These are phyloP conservation scores for Hypoxylon sp. DNA, from an alignment of 2,329 filamentous ascomycete genomes.

Conservation along the genomic window DNA sequence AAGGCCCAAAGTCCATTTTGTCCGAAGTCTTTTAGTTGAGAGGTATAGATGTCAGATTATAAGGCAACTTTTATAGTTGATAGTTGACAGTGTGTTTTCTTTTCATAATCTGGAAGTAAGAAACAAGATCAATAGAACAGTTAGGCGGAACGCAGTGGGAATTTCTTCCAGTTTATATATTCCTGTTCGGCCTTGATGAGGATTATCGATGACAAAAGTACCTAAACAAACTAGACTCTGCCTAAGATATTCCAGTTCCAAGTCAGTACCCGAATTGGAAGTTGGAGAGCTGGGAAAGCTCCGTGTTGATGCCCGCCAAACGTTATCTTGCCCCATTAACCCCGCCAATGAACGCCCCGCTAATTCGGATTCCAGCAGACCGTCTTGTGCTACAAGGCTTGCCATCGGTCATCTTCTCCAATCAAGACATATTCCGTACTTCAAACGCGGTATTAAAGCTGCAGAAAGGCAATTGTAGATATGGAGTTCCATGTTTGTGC, in stretches of 20 bases:
- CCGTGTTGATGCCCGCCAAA: conserved; percentile 10
- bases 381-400: conserved; percentile 18
- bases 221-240: neutral
- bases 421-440: conserved; percentile 2
- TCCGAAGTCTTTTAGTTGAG: neutral
- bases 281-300: conserved; percentile 7
- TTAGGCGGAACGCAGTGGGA: neutral
- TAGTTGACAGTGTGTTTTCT: neutral
- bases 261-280: conserved; percentile 22
- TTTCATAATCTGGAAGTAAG: neutral
- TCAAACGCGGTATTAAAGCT: neutral
- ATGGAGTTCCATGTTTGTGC: conserved; percentile 8
- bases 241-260: neutral
- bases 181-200: neutral
- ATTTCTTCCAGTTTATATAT: conserved; percentile 13
- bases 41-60: neutral
- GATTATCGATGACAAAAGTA: conserved; percentile 2
- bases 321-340: conserved; percentile 22
- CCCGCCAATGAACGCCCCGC: conserved; percentile 17
- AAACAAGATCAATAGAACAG: neutral
- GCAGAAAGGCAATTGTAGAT: conserved; percentile 8
- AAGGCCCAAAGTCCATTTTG: conserved; percentile 35
- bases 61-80: neutral
- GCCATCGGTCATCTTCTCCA: neutral
- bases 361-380: conserved; percentile 29